Evolutionary conservation across 2,329 filamentous ascomycete species (phyloP).

Genomic region (Claviceps fusiformis): DNA sequence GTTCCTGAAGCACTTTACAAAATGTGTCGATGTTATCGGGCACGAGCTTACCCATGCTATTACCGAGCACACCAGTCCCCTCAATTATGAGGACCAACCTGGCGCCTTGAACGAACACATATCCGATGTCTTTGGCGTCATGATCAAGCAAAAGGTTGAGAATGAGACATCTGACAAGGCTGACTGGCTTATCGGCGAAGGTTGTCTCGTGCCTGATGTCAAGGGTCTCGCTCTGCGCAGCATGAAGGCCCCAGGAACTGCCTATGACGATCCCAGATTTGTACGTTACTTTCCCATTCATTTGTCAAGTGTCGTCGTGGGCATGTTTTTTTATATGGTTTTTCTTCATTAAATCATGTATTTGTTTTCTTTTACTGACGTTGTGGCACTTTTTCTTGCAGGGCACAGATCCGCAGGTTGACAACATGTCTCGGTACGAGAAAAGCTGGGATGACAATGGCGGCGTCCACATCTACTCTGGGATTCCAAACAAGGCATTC

Average conservation of each 20-base stretch:
- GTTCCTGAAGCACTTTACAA: conserved; percentile 37
- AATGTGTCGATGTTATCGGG: conserved; percentile 40
- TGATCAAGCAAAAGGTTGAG: conserved; percentile 40
- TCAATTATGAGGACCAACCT: conserved; percentile 36
- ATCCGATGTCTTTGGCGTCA: conserved; percentile 42
- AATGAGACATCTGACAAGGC: conserved; percentile 29
- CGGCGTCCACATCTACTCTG: conserved; percentile 42
- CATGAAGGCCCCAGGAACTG: conserved; percentile 40
- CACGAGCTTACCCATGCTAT: conserved; percentile 45
- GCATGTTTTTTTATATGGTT: neutral
- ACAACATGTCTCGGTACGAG: conserved; percentile 30
- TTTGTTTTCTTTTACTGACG: neutral
- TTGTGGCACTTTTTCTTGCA: conserved; percentile 6
- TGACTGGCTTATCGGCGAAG: conserved; percentile 42
- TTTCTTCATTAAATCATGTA: too few species aligned
- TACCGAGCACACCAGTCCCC: conserved; percentile 33
- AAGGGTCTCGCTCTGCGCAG: conserved; percentile 38
- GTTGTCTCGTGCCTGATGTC: conserved; percentile 34
- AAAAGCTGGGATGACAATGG: conserved; percentile 31
- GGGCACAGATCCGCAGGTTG: conserved; percentile 40
- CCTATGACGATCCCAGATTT: conserved; percentile 38
- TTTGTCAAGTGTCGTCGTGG: neutral
- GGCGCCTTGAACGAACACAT: conserved; percentile 45
- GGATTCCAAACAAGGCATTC: conserved; percentile 45
- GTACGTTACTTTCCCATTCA: conserved; percentile 16